Percentiles rank a stretch among this genome's conserved stretches.
phyloP scores from a whole-genome alignment of 768 basidiomycete genomes.

The Rossbeevera mucosa region DNA sequence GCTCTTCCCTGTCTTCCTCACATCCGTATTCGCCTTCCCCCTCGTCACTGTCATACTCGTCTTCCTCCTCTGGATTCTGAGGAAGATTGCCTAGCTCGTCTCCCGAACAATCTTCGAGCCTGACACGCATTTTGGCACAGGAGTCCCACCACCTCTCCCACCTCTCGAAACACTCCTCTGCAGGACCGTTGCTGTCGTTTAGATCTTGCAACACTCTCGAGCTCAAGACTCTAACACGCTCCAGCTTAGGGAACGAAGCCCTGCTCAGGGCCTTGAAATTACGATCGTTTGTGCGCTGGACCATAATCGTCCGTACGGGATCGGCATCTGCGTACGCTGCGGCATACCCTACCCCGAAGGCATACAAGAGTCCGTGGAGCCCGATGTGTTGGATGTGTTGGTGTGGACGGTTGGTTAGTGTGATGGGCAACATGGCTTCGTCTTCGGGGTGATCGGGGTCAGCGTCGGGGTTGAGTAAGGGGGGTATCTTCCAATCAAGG shows the following conservation, averaged over 20 bases:
- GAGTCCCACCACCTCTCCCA: conserved; percentile 70
- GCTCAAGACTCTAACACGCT: conserved; percentile 56
- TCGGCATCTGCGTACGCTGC: conserved; percentile 39
- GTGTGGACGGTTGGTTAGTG: conserved; percentile 51
- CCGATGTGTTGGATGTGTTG: conserved; percentile 57
- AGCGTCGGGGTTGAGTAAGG: conserved; percentile 11
- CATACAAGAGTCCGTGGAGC: conserved; percentile 61
- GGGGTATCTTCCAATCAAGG: conserved; percentile 61
- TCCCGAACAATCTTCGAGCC: conserved; percentile 77
- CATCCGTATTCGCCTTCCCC: conserved; percentile 31
- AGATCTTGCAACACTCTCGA: conserved; percentile 52
- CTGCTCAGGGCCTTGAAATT: conserved; percentile 53
- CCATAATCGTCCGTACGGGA: conserved; percentile 41
- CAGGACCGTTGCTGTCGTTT: conserved; percentile 50
- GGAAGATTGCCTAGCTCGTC: conserved; percentile 47
- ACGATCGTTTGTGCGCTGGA: conserved; percentile 57
- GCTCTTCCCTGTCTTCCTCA: conserved; percentile 30
- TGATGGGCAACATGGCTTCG: conserved; percentile 31
- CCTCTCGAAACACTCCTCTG: conserved; percentile 38
- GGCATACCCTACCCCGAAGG: conserved; percentile 62
- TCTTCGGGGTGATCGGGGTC: conserved; percentile 19
- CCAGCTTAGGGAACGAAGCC: conserved; percentile 56
- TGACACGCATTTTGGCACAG: conserved; percentile 45
- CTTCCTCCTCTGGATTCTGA: conserved; percentile 29
- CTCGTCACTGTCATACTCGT: conserved; percentile 32